Evolutionary conservation across 2,329 filamentous ascomycete species (phyloP).

Genomic region (Beauveria asiatica): DNA sequence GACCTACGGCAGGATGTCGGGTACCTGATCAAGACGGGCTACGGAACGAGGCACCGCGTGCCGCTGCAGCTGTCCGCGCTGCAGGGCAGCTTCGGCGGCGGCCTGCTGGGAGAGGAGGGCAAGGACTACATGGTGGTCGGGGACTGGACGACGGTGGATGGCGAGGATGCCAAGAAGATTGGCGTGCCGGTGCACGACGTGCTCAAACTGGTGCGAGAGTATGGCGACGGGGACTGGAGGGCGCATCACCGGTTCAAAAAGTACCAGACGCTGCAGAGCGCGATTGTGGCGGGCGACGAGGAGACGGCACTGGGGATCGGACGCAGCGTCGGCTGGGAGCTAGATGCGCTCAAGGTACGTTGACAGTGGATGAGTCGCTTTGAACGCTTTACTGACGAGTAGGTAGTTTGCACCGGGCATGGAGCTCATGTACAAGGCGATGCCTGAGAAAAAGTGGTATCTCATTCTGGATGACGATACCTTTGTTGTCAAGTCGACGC

Average conservation of each 20-base stretch:
- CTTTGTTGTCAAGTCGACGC: slow-evolving; percentile 41
- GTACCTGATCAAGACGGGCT: slow-evolving; percentile 47
- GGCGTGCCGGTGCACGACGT: slow-evolving; percentile 33
- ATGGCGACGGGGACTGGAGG: slow-evolving; percentile 20
- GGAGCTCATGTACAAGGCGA: slow-evolving; percentile 39
- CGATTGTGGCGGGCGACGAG: slow-evolving; percentile 30
- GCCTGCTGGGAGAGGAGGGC: slow-evolving; percentile 28
- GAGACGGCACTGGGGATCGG: slow-evolving; percentile 29
- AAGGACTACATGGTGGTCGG: slow-evolving; percentile 39
- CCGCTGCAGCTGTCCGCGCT: slow-evolving; percentile 38
- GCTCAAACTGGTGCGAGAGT: slow-evolving; percentile 28
- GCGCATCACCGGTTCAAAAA: slow-evolving; percentile 29
- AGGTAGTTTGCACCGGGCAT: slow-evolving; percentile 45
- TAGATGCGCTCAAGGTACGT: slow-evolving; percentile 41
- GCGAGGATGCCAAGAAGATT: slow-evolving; percentile 23
- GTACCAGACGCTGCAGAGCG: slow-evolving; percentile 30
- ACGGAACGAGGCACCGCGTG: slow-evolving; percentile 42
- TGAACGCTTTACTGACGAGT: neutral
- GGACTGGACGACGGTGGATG: slow-evolving; percentile 36
- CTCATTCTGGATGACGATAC: slow-evolving; percentile 51
- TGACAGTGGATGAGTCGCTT: neutral
- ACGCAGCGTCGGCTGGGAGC: slow-evolving; percentile 36
- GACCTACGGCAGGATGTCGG: slow-evolving; percentile 38
- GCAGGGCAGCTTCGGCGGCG: slow-evolving; percentile 17
- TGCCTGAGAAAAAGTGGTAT: slow-evolving; percentile 52